Evolutionary conservation across 305 asterid genomes (phyloP).

Genomic region (Fraxinus baroniana): DNA sequence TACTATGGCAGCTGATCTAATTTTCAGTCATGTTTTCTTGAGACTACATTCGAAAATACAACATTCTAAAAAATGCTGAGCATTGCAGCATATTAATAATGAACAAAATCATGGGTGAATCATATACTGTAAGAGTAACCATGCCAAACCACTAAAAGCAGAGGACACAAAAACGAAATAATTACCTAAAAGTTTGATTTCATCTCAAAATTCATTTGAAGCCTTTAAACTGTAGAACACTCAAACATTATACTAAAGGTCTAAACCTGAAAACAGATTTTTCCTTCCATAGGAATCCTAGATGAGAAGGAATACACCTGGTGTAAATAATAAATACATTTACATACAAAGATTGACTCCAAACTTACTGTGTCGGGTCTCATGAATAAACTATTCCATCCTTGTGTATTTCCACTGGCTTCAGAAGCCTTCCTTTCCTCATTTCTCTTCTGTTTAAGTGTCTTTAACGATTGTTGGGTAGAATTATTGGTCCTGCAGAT

Average conservation of each 20-base stretch:
- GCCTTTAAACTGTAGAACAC: not conserved
- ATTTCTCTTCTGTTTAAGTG: conserved; percentile 67
- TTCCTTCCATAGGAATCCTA: not conserved
- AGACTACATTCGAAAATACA: not conserved
- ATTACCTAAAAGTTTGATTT: not conserved
- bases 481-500: conserved; percentile 40
- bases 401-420: conserved; percentile 78
- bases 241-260: not conserved
- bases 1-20: not conserved
- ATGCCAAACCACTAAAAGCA: not conserved
- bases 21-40: not conserved
- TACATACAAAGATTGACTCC: not conserved
- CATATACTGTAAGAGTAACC: not conserved
- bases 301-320: not conserved
- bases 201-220: not conserved
- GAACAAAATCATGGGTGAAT: not conserved
- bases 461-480: conserved; percentile 47
- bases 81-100: not conserved
- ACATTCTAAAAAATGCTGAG: not conserved
- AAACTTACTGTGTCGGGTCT: conserved; percentile 84
- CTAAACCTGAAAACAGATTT: not conserved
- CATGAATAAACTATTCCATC: conserved; percentile 90
- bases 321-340: not conserved
- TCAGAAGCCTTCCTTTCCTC: conserved; percentile 82
- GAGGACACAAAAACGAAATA: not conserved